Base-by-base conservation (phyloP, 805 yeast species). In the Cyberlindnera suaveolens region DNA sequence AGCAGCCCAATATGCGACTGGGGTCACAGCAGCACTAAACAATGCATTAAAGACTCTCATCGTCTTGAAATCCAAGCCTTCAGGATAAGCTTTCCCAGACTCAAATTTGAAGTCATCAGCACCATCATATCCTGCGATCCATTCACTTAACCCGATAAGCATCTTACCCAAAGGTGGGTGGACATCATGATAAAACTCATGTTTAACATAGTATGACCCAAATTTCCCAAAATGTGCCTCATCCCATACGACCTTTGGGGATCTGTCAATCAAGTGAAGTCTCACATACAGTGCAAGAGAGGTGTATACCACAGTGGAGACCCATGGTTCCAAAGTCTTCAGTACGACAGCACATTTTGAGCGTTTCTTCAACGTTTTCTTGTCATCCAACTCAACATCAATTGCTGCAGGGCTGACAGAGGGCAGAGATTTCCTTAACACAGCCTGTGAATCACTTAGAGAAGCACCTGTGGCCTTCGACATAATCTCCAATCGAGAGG, bases 201-300 rank as follows among this genome's bases (percentile, higher is more conserved):
- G 88, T 61, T 81, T 75, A 50, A 84, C 66, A 62, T 85, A 85
- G 56, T 84, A 80, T 4, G 91, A 81, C 36, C 95, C 95, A 60
- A 85, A 85, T 60, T 83, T 84, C 35, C 93, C 95, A 61, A 85
- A 85, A 68, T 85, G 95, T 6, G 95, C 93, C 62, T 85, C 95
- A 66, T 85, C 95, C 95, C 95, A 85, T 8, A 84, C 82, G 38
- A 85, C 91, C 42, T 70, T 71, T 40, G 74, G 62, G 45, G 79
- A 72, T 29, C 65, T 63, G 18, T 75, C 79, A 40, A 85, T 79
- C 39, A 74, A 71, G 54, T 80, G 73, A 48, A 81, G 69, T 54
- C 93, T 72, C 7, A 80, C 74, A 46, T 69, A 75, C 26, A 75
- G 64, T 3, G 85, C 70, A 5, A 74, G 17, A 0, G 55, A 49